Conservation (phyloP, 805 yeast genomes). For the Nakazawaea ambrosiae region DNA sequence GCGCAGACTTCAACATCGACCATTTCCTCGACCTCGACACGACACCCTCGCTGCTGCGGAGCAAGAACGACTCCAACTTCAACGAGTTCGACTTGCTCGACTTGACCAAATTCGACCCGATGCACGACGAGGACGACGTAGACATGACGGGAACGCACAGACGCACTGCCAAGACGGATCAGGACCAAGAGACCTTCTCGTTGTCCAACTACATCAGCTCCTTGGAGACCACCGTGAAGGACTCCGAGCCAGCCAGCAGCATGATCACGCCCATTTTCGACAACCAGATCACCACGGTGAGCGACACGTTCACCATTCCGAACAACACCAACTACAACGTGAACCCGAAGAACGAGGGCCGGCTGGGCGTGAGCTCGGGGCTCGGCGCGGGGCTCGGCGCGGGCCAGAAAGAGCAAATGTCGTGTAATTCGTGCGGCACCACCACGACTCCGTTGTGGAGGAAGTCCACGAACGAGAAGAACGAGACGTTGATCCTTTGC, state of each 20-base stretch:
- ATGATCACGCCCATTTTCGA: conserved; percentile 11
- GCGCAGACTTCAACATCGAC: conserved; percentile 21
- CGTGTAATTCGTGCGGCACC: conserved; percentile 85
- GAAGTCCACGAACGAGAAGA: conserved; percentile 46
- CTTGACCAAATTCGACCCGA: conserved; percentile 17
- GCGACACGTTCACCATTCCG: conserved; percentile 13
- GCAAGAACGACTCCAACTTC: conserved; percentile 7
- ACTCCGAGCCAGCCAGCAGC: conserved; percentile 8
- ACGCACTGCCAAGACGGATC: conserved; percentile 9
- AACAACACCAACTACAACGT: conserved; percentile 8
- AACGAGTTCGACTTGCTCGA: conserved; percentile 21
- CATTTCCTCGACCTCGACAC: conserved; percentile 24
- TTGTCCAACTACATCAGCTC: conserved; percentile 25
- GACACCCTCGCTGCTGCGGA: conserved; percentile 1
- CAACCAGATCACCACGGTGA: conserved; percentile 11
- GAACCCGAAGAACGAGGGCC: conserved; percentile 1
- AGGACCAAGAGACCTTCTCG: conserved; percentile 11
- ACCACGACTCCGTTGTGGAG: conserved; percentile 94
- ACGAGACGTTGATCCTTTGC: conserved; percentile 77
- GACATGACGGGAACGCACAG: conserved; percentile 1
- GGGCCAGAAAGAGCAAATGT: conserved; percentile 24
- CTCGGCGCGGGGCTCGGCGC: background rate
- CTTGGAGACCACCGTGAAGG: conserved; percentile 24
- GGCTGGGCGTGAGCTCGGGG: too few relatives aligned
- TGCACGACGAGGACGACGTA: background rate